Conservation (phyloP, 2,329 filamentous ascomycete species). For the Monilinia fructicola region DNA sequence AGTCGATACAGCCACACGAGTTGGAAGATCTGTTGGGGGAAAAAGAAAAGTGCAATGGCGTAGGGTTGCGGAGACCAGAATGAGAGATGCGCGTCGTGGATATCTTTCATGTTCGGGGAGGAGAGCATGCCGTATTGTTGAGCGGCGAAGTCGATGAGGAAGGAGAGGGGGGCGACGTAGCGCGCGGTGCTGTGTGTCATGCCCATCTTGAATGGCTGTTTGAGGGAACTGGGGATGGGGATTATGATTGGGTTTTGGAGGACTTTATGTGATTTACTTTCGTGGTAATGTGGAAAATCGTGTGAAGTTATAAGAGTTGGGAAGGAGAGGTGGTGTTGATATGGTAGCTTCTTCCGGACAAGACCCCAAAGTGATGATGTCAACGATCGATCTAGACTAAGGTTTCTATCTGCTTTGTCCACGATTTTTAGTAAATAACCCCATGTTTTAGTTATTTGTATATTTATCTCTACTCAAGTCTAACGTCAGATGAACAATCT, state of each 20-base stretch:
- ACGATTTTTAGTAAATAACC: background rate
- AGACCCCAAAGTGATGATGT: slow-evolving; percentile 12
- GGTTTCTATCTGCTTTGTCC: background rate
- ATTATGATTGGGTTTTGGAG: background rate
- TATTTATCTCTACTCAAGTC: no score
- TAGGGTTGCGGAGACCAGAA: slow-evolving; percentile 59
- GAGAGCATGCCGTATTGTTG: slow-evolving; percentile 60
- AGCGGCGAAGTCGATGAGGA: slow-evolving; percentile 56
- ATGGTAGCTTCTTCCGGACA: background rate
- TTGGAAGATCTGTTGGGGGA: slow-evolving; percentile 60
- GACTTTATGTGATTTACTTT: background rate
- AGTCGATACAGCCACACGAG: slow-evolving; percentile 57
- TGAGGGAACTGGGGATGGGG: background rate
- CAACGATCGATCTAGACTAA: background rate
- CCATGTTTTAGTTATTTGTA: slow-evolving; percentile 2
- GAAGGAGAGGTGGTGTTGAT: background rate
- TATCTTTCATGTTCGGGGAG: slow-evolving; percentile 57
- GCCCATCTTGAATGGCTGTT: slow-evolving; percentile 45
- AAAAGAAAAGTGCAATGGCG: slow-evolving; percentile 61
- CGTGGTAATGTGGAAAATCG: background rate
- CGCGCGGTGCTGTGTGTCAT: slow-evolving; percentile 54
- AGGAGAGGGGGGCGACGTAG: slow-evolving; percentile 54
- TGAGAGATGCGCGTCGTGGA: slow-evolving; percentile 57
- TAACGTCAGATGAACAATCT: no score
- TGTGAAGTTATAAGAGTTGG: no score